Evolutionary conservation across 441 rosid genomes (phyloP).

Genomic region (Adansonia madagascariensis): DNA sequence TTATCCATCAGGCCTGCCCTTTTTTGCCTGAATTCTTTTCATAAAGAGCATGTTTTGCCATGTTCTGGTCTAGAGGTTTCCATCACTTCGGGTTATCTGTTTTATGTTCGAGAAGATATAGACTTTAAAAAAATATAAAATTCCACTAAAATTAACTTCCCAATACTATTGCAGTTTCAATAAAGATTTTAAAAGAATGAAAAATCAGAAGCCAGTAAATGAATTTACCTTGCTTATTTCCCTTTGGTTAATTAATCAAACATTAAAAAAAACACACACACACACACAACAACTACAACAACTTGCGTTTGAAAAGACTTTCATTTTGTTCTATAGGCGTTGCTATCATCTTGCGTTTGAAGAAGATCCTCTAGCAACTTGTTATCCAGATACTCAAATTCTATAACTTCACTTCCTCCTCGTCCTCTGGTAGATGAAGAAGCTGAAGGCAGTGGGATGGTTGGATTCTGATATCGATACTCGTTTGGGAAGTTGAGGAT

Average conservation of each 20-base stretch:
- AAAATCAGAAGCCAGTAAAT: not conserved
- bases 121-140: not conserved
- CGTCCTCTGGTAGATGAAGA: constrained; percentile 22
- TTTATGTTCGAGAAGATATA: not conserved
- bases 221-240: not conserved
- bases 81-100: not conserved
- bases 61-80: not conserved
- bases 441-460: not conserved
- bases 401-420: constrained; percentile 50
- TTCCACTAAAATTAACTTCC: not conserved
- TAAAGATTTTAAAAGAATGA: not conserved
- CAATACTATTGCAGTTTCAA: not conserved
- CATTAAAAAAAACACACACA: not conserved
- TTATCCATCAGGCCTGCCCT: not conserved
- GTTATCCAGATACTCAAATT: constrained; percentile 73
- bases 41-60: not conserved
- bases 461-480: no score
- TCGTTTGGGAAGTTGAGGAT: constrained; percentile 62
- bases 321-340: not conserved
- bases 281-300: not conserved
- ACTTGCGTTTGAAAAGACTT: not conserved
- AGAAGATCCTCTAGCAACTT: constrained; percentile 76
- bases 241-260: not conserved
- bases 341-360: constrained; percentile 31
- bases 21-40: not conserved